Base-by-base conservation (phyloP, 768 basidiomycete genomes). In the Rhizopogon sp. region DNA sequence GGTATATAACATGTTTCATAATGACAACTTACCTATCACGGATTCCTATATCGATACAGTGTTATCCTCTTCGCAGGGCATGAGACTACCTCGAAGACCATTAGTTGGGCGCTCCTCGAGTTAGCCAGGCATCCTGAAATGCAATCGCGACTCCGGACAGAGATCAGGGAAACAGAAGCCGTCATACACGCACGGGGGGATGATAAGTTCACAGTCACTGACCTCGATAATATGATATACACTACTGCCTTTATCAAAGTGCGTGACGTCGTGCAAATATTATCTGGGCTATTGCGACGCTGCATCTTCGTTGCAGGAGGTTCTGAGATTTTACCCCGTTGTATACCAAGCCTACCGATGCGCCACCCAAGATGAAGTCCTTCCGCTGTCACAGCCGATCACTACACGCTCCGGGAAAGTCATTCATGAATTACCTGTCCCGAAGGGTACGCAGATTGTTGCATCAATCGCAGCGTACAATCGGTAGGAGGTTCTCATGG, bases 31-130 rank as follows among this genome's bases (percentile, higher is more conserved):
- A 14, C 28, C 10, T 16, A 47, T 31, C 43, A 47, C 40, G 14
- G 22, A 52, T 22, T 31, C 20, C 5, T 6, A 9, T 9, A 2
- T 16, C 35, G 20, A 29, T 28, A 10, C n/a, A 79, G 77, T n/a
- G 77, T 75, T 20, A 74, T 80, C 11, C 60, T 79, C 9, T 59
- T 80, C 10, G 78, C 77, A 40, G 78, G 77, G 1, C 80, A 87
- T 64, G 86, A 85, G 64, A 87, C 85, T 3, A 83, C 80, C 46
- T 77, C 85, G 3, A 81, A 76, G 35, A 74, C 78, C 1, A 52
- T 85, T 31, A 74, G 76, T 53, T 90, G 85, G 84, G 75, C 80
- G 8, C 67, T 90, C 7, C 72, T 84, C 52, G 82, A 85, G 60
- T 74, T 93, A 4, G 78, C 84, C 4, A 76, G 73, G 41, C 70